These are phyloP conservation scores for Solanum aculeatissimum DNA, from an alignment of 305 asterid species.

Conservation along the genomic window DNA sequence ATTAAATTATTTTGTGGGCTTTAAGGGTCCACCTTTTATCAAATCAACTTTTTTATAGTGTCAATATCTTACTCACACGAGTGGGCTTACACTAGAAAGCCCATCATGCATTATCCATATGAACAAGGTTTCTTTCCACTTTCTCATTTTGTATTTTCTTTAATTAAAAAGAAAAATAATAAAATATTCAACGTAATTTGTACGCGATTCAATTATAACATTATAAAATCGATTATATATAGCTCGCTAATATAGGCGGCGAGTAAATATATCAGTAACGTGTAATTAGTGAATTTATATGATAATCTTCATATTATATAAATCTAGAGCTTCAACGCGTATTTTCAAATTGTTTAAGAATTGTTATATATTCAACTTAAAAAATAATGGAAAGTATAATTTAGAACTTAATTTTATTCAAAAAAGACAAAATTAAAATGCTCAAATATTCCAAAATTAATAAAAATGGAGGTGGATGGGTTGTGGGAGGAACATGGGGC, in stretches of 20 bases:
- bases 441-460: not conserved
- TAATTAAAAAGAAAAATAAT: accelerated
- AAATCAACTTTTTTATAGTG: not conserved
- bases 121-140: not conserved
- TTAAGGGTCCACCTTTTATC: not conserved
- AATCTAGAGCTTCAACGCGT: not conserved
- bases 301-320: not conserved
- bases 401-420: not conserved
- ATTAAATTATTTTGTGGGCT: not conserved
- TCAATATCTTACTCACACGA: not conserved
- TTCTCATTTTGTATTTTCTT: not conserved
- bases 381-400: not conserved
- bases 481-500: slow-evolving; percentile 24
- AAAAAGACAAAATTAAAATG: not conserved
- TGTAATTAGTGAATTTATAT: not conserved
- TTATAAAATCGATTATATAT: not conserved
- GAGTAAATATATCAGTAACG: not conserved
- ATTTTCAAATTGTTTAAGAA: not conserved
- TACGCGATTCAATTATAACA: not conserved
- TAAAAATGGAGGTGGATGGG: not conserved
- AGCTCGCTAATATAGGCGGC: no score
- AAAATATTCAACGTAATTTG: not conserved
- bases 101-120: not conserved
- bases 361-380: not conserved
- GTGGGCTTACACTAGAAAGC: not conserved